These are phyloP conservation scores for Pythium scleroteichum DNA, from an alignment of 352 stramenopile species.

Conservation along the genomic window DNA sequence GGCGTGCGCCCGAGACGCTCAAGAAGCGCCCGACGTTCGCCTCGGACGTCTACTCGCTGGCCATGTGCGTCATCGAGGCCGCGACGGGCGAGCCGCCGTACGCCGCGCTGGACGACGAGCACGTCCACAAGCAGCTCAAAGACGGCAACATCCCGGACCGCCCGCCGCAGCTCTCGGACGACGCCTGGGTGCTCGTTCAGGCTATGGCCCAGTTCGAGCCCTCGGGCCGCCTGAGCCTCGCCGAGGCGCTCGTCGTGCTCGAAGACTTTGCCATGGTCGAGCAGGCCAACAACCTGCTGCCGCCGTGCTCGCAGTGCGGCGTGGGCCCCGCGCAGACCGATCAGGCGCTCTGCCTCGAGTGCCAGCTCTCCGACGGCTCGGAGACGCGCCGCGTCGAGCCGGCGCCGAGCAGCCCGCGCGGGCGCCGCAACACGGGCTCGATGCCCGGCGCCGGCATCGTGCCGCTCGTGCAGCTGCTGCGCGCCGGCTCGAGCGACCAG, in stretches of 20 bases:
- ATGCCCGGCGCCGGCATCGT: neutral
- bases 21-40: neutral
- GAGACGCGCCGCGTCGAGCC: neutral
- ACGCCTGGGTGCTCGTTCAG: conserved; percentile 24
- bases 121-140: conserved; percentile 14
- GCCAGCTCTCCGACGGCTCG: neutral
- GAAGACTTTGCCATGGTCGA: neutral
- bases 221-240: neutral
- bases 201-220: conserved; percentile 21
- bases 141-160: conserved; percentile 21
- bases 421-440: neutral
- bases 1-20: conserved; percentile 10
- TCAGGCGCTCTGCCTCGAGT: neutral
- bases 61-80: conserved; percentile 18
- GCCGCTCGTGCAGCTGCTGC: conserved; percentile 1
- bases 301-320: neutral
- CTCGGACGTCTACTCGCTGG: conserved; percentile 10
- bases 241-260: conserved; percentile 1
- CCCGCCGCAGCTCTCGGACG: conserved; percentile 12
- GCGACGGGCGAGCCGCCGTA: conserved; percentile 26
- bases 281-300: neutral
- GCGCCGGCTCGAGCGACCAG: neutral
- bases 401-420: neutral
- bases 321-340: neutral
- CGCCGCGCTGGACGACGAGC: conserved; percentile 11